Evolutionary conservation across 805 yeast species (phyloP).

Genomic region (Hanseniaspora occidentalis): DNA sequence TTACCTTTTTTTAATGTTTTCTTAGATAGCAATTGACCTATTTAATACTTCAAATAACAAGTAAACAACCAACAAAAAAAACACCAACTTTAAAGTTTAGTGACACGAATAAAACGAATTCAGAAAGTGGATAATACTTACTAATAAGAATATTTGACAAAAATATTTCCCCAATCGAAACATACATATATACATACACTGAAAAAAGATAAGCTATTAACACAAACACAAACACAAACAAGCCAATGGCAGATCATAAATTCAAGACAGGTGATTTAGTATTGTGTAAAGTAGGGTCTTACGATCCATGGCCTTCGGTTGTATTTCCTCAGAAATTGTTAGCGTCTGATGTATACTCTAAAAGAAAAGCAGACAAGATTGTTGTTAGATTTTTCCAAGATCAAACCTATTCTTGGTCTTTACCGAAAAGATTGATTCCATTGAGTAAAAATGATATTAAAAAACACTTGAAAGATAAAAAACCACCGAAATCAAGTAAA

Average conservation of each 20-base stretch:
- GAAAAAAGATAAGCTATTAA: neutral
- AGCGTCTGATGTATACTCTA: slow-evolving; percentile 19
- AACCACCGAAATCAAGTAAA: slow-evolving; percentile 8
- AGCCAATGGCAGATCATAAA: neutral
- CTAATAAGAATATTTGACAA: too few species aligned
- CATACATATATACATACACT: neutral
- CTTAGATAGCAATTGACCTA: too few species aligned
- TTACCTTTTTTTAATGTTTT: too few species aligned
- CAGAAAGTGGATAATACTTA: too few species aligned
- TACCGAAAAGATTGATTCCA: slow-evolving; percentile 15
- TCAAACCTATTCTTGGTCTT: slow-evolving; percentile 25
- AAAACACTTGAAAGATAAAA: slow-evolving; percentile 11
- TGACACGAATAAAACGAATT: too few species aligned
- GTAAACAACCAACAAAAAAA: too few species aligned
- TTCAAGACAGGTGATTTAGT: slow-evolving; percentile 22
- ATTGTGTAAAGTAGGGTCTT: slow-evolving; percentile 24
- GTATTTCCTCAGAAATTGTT: slow-evolving; percentile 22
- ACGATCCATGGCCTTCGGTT: slow-evolving; percentile 26
- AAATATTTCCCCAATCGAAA: too few species aligned
- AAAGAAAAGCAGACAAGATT: slow-evolving; percentile 14
- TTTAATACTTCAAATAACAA: too few species aligned
- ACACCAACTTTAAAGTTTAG: too few species aligned
- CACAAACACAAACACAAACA: neutral
- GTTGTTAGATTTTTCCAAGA: slow-evolving; percentile 26
- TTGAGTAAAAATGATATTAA: slow-evolving; percentile 10